These are phyloP conservation scores for Maudiozyma serrabonitensis DNA, from an alignment of 805 yeast genomes.

Conservation along the genomic window DNA sequence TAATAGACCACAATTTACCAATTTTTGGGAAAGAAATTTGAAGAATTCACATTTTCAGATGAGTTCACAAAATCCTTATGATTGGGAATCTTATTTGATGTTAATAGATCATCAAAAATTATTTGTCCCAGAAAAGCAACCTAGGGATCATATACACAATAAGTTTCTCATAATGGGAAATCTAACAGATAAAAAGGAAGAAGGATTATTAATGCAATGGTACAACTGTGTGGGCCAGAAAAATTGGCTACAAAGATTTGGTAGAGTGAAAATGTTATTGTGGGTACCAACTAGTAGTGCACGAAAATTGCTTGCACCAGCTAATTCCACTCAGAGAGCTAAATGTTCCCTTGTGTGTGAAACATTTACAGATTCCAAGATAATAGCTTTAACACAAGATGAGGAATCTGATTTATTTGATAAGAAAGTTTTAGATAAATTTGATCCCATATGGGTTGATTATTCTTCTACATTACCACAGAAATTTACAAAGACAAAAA, in stretches of 20 bases:
- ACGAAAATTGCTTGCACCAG: constrained; percentile 48
- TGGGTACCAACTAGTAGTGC: constrained; percentile 58
- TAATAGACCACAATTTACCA: constrained; percentile 29
- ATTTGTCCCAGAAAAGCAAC: constrained; percentile 31
- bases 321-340: constrained; percentile 43
- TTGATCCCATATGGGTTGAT: constrained; percentile 27
- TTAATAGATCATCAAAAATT: constrained; percentile 39
- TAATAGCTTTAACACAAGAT: constrained; percentile 40
- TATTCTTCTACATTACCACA: constrained; percentile 23
- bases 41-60: constrained; percentile 24
- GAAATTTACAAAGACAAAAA: neutral
- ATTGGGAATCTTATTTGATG: constrained; percentile 52
- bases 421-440: constrained; percentile 9
- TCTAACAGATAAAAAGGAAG: constrained; percentile 45
- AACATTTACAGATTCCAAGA: constrained; percentile 46
- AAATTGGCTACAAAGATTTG: constrained; percentile 67
- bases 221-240: constrained; percentile 53
- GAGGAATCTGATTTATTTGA: constrained; percentile 15
- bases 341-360: constrained; percentile 59
- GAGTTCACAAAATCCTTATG: constrained; percentile 44
- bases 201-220: constrained; percentile 67
- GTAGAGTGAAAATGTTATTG: constrained; percentile 65
- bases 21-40: constrained; percentile 4
- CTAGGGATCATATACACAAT: constrained; percentile 38
- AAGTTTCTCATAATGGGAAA: constrained; percentile 51